phyloP scores from a whole-genome alignment of 2,329 filamentous ascomycete species.

The Penicillium sumatraense region DNA sequence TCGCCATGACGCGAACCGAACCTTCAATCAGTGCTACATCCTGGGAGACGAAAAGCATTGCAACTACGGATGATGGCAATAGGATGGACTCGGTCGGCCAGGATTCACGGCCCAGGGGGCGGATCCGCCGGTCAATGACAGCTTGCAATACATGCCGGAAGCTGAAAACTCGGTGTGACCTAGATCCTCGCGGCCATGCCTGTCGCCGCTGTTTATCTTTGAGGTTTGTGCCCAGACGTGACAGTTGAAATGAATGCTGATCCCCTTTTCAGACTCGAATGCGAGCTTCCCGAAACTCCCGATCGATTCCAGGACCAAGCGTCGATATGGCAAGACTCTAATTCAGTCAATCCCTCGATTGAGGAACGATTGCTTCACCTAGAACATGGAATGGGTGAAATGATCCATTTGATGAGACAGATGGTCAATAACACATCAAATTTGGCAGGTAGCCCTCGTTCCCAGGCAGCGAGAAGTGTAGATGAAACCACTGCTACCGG shows the following conservation, averaged over 20 bases:
- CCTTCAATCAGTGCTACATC: constrained; percentile 28
- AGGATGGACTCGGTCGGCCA: constrained; percentile 30
- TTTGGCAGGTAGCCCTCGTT: constrained; percentile 18
- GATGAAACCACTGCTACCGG: constrained; percentile 28
- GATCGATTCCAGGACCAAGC: constrained; percentile 39
- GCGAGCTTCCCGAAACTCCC: constrained; percentile 39
- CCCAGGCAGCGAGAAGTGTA: constrained; percentile 26
- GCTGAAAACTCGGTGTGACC: constrained; percentile 42
- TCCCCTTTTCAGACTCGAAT: constrained; percentile 34
- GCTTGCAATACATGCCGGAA: constrained; percentile 44
- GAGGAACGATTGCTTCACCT: constrained; percentile 39
- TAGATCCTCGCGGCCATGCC: constrained; percentile 40
- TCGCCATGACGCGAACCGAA: constrained; percentile 34
- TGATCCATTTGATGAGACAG: constrained; percentile 39
- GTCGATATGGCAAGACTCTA: constrained; percentile 37
- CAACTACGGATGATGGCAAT: constrained; percentile 28
- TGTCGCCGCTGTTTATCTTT: constrained; percentile 43
- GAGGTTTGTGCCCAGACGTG: constrained; percentile 28
- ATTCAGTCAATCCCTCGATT: constrained; percentile 36
- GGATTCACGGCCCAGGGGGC: constrained; percentile 35
- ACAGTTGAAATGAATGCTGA: constrained; percentile 5
- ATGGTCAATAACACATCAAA: constrained; percentile 33
- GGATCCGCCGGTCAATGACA: constrained; percentile 43
- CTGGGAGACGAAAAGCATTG: constrained; percentile 34
- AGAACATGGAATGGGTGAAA: constrained; percentile 39